A percentile compares a stretch with the other conserved stretches of the same genome.
phyloP scores from a whole-genome alignment of 148 eudicot genomes.

The Tetragonia tetragonoides region DNA sequence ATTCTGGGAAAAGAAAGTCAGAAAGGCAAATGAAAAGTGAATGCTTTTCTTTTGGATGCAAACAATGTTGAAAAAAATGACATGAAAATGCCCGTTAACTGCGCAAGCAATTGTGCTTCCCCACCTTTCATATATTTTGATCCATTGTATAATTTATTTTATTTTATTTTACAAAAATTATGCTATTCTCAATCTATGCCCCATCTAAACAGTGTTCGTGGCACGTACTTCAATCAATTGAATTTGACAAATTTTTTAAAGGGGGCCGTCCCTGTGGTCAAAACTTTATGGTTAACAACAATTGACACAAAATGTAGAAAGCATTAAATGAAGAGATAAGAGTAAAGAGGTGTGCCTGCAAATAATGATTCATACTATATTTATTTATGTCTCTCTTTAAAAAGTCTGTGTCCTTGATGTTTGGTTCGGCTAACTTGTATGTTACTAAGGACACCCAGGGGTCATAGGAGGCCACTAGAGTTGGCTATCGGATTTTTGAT shows the following conservation, averaged over 20 bases:
- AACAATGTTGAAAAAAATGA: neutral
- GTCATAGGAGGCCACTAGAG: too few relatives aligned
- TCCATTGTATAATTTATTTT: neutral
- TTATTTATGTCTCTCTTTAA: too few relatives aligned
- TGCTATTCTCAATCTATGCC: neutral
- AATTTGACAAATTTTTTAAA: neutral
- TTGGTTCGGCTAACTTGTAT: too few relatives aligned
- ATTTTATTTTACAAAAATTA: neutral
- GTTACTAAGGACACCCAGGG: too few relatives aligned
- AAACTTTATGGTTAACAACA: neutral
- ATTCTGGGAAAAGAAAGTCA: slow-evolving; percentile 15
- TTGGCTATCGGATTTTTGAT: too few relatives aligned
- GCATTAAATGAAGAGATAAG: too few relatives aligned
- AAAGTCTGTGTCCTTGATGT: too few relatives aligned
- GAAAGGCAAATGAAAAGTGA: slow-evolving; percentile 7
- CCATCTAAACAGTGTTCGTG: slow-evolving; percentile 18
- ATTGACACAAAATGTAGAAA: too few relatives aligned
- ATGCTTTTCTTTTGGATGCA: neutral
- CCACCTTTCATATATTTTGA: slow-evolving; percentile 4
- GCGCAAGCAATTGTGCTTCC: slow-evolving; percentile 28
- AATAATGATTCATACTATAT: too few relatives aligned
- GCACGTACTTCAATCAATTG: slow-evolving; percentile 26
- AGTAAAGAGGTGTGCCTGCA: too few relatives aligned
- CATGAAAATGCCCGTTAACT: slow-evolving; percentile 18
- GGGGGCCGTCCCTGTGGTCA: slow-evolving; percentile 18